Evolutionary conservation across 148 eudicot genomes (phyloP).

Genomic region (Pouteria glomerata): DNA sequence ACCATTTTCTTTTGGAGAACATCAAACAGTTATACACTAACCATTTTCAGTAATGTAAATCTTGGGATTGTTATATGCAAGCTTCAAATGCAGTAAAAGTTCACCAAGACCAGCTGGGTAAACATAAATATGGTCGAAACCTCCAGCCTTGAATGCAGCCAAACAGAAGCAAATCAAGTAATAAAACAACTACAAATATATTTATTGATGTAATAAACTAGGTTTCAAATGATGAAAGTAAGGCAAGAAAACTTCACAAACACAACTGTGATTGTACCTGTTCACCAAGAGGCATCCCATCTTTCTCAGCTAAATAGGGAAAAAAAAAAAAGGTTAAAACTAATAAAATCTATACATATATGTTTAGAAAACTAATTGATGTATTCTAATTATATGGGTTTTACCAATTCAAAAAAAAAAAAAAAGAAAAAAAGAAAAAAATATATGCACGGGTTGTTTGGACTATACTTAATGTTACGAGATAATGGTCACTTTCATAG

Average conservation of each 20-base stretch:
- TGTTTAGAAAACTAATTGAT: background rate
- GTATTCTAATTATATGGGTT: background rate
- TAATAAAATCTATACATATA: background rate
- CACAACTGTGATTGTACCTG: background rate
- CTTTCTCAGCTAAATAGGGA: background rate
- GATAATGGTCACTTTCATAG: background rate
- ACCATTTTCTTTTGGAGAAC: too few relatives aligned
- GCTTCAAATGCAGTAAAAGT: background rate
- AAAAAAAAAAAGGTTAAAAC: background rate
- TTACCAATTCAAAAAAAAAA: background rate
- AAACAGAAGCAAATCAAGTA: background rate
- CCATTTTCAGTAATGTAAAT: constrained; percentile 5
- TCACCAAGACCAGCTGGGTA: background rate
- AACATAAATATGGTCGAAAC: constrained; percentile 1
- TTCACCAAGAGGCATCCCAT: constrained; percentile 2
- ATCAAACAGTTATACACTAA: background rate
- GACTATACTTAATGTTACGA: background rate
- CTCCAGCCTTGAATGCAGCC: background rate
- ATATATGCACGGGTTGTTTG: background rate
- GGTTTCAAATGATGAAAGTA: background rate
- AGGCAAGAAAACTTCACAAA: background rate
- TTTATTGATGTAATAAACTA: background rate
- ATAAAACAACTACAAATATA: background rate
- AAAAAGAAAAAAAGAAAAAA: background rate
- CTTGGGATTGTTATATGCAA: background rate